Percentiles rank a stretch among this genome's conserved stretches.
Conservation (phyloP, 352 stramenopile genomes). For the Phytophthora pinifolia region DNA sequence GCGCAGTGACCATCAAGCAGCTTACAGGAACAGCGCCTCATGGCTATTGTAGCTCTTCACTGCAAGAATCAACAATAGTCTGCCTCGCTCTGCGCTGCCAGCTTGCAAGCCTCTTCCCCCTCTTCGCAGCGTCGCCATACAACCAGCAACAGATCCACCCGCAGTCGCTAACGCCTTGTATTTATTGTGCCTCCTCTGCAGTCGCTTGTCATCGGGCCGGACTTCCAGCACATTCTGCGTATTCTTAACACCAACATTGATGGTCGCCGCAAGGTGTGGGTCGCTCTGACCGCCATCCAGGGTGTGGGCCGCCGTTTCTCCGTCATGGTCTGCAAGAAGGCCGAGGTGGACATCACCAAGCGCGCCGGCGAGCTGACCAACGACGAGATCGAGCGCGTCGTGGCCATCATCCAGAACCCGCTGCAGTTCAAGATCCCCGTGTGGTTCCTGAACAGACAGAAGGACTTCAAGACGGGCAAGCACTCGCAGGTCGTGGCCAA, state of each 20-base stretch:
- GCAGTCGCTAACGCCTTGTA: conserved; percentile 11
- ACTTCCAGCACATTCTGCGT: conserved; percentile 99
- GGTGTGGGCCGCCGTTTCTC: conserved; percentile 86
- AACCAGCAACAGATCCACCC: background rate
- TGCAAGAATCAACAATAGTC: too few species aligned
- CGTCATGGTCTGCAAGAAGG: conserved; percentile 99
- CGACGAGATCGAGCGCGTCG: conserved; percentile 99
- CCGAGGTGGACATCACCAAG: conserved; percentile 99
- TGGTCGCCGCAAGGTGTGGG: conserved; percentile 94
- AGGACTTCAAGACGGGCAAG: conserved; percentile 99
- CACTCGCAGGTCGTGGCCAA: conserved; percentile 98
- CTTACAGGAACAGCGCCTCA: background rate
- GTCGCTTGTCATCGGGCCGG: conserved; percentile 92
- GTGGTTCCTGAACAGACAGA: conserved; percentile 99
- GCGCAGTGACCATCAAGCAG: conserved; percentile 5
- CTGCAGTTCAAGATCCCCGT: conserved; percentile 99
- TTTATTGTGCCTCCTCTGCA: conserved; percentile 26
- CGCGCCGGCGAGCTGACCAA: conserved; percentile 98
- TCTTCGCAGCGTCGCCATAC: too few species aligned
- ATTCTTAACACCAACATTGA: conserved; percentile 99
- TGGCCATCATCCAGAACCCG: conserved; percentile 99
- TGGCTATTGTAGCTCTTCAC: too few species aligned
- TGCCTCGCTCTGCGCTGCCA: too few species aligned
- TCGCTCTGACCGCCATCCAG: conserved; percentile 84
- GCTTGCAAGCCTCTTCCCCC: too few species aligned